Evolutionary conservation across 116 monocot genomes (phyloP).

Genomic region (Thalassia testudinum): DNA sequence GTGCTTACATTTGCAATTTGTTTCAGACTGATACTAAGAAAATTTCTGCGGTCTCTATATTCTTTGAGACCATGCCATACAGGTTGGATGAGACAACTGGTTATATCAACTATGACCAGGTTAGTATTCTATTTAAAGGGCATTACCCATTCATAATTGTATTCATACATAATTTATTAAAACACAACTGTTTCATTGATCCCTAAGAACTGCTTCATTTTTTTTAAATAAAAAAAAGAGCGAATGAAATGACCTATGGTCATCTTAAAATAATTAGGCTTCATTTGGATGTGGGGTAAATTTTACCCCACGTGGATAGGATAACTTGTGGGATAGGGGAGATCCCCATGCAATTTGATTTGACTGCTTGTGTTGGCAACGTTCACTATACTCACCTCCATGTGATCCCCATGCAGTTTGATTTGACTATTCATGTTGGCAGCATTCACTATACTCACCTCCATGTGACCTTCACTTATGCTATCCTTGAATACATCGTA

Average conservation of each 20-base stretch:
- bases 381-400: no score
- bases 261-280: neutral
- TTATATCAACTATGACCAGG: constrained; percentile 99
- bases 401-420: no score
- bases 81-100: constrained; percentile 87
- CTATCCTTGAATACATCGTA: no score
- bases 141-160: neutral
- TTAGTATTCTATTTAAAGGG: neutral
- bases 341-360: no score
- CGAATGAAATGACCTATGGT: neutral
- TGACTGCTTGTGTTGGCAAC: no score
- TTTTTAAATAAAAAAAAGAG: neutral
- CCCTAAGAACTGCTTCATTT: no score
- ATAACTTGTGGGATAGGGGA: no score
- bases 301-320: no score
- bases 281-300: neutral
- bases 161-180: neutral
- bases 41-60: constrained; percentile 96
- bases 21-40: constrained; percentile 99
- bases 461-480: no score
- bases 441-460: no score
- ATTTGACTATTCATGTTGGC: no score
- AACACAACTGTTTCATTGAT: neutral
- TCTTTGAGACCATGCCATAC: constrained; percentile 99
- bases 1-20: neutral